Evolutionary conservation across 2,329 filamentous ascomycete species (phyloP), one percentile per base, ranked within the genome.

Genomic region (Ascochyta fabae): DNA sequence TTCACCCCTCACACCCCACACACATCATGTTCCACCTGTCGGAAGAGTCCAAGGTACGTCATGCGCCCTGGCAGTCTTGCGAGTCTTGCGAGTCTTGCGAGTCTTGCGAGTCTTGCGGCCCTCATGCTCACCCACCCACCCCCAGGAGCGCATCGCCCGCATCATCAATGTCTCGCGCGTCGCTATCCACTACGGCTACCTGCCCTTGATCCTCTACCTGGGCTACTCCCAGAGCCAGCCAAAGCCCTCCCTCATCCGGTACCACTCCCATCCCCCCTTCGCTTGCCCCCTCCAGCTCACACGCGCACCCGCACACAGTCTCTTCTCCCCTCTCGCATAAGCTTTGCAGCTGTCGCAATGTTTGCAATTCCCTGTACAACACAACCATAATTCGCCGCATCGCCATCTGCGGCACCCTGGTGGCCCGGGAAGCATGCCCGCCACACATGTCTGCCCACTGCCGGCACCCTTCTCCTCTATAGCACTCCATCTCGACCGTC

Each of bases 131-230:
- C 71, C 77, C 39, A 78, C 62, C 33, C 22, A 22, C 6, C 27
- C 48, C 50, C 70, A 97, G 94, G 95, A 99, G 88, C 92, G 95
- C 84, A 96, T 99, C 80, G 88, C 91, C 73, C 94, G 93, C 84
- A 85, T 98, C 81, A 95, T 99, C 77, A 95, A 98, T 79, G 82
- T 97, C 77, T 95, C 92, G 60, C 88, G 93, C 72, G 88, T 97
- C 71, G 92, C 91, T 57, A 90, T 99, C 74, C 95, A 99, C 82
- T 99, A 98, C 83, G 95, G 95, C 77, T 99, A 98, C 79, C 86
- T 99, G 56, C 95, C 95, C 69, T 80, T 99, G 78, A 96, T 99
- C 76, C 85, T 99, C 78, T 99, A 98, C 79, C 89, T 99, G 70
- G 95, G 94, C 69, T 98, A 96, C 82, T 96, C 94, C 51, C 89